phyloP scores from a whole-genome alignment of 257 asterid genomes.

The Gynochthodes officinalis region DNA sequence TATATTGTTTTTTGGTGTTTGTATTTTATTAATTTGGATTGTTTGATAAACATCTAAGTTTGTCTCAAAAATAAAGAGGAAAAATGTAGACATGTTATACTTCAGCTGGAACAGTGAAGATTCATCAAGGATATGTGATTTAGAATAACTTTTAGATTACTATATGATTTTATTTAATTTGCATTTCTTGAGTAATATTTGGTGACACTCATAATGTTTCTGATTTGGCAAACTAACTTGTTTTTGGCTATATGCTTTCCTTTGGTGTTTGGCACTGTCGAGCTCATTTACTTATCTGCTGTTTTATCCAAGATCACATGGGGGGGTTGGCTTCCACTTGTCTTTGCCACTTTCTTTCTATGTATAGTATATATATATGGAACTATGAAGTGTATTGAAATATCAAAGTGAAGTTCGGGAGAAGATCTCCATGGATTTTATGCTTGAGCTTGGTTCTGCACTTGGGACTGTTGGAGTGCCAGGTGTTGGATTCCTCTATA shows the following conservation, averaged over 20 bases:
- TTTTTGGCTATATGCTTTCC: constrained; percentile 67
- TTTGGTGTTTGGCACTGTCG: constrained; percentile 66
- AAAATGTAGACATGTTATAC: too few relatives aligned
- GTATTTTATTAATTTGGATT: too few relatives aligned
- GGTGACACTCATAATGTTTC: constrained; percentile 88
- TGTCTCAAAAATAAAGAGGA: too few relatives aligned
- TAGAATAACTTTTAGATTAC: too few relatives aligned
- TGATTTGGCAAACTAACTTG: constrained; percentile 83
- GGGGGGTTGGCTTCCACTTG: constrained; percentile 99
- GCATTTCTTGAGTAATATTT: too few relatives aligned
- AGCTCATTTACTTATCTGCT: constrained; percentile 73
- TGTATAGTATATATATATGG: constrained; percentile 81
- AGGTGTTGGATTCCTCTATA: constrained; percentile 82
- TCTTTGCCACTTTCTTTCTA: constrained; percentile 72
- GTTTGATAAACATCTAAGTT: too few relatives aligned
- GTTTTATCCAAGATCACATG: constrained; percentile 74
- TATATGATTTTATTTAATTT: too few relatives aligned
- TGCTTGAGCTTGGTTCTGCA: constrained; percentile 77
- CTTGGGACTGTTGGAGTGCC: constrained; percentile 86
- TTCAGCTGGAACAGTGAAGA: too few relatives aligned
- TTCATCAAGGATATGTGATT: too few relatives aligned
- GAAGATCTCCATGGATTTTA: constrained; percentile 70
- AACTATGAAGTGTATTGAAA: constrained; percentile 81
- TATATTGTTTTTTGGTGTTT: too few relatives aligned
- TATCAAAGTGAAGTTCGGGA: constrained; percentile 80